Base-by-base conservation (phyloP, 257 asterid genomes). In the Catharanthus roseus region DNA sequence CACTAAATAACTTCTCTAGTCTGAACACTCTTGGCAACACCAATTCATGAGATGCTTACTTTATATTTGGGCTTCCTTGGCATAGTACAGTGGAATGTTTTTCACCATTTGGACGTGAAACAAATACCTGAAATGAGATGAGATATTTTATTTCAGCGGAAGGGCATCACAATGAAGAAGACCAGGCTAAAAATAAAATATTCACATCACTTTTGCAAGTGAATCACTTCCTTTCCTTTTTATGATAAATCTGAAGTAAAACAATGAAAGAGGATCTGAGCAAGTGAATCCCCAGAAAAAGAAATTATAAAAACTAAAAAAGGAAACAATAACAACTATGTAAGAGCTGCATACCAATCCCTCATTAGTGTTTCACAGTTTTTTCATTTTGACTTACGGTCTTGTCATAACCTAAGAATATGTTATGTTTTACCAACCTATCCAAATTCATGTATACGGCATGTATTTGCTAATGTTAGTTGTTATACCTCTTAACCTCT, bases 1-100 rank as follows among this genome's bases (percentile, higher is more conserved):
- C 13, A 26, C 44, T 13, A 50, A 28, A 74, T 9, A 42, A 76
- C 72, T 74, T 68, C 55, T 41, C 65, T 64, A 54, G 62, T 16
- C 29, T 62, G 55, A 71, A 33, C 28, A 69, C 47, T 74, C 61
- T 24, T 31, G 28, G 54, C 74, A 62, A 26, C 53, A 41, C 53
- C 42, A 67, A 69, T 58, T 6, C 21, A 53, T 29, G 23, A 65
- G 76, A 69, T 67, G 63, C 96, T 83, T 84, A 91, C 96, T 79
- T 74, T 29, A 75, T 72, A 57, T 83, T 87, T 24, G 89, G 87
- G 80, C 75, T 77, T 79, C 82, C 80, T 18, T 96, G 88, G 82
- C 93, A 95, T 45, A 95, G 83, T 47, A 95, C 99, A 72, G 88
- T 87, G 55, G 97, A 87, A 80, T 77, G 82, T 23, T 77, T 89